A percentile compares a stretch with the other conserved stretches of the same genome.
These are phyloP conservation scores for Xylariaceae sp. DNA, from an alignment of 2,329 filamentous ascomycete species.

Conservation along the genomic window DNA sequence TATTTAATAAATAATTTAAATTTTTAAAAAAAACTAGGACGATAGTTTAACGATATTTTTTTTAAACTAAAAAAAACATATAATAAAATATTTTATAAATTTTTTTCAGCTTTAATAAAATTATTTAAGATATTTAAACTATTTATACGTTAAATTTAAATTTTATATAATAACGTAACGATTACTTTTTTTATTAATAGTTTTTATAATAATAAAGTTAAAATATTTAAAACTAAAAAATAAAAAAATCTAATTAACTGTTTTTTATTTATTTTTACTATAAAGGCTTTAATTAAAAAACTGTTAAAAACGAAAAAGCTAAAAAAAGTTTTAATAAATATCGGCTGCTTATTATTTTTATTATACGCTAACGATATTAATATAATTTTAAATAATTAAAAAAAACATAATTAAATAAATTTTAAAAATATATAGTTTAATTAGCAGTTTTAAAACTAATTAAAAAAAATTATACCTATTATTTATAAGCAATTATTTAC, in stretches of 20 bases:
- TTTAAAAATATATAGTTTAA: not conserved
- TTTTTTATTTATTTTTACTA: not conserved
- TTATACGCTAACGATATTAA: not conserved
- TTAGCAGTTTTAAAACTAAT: not conserved
- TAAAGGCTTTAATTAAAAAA: not conserved
- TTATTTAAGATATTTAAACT: not conserved
- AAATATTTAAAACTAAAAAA: not conserved
- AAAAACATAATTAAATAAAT: not conserved
- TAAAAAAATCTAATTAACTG: slow-evolving; percentile 1
- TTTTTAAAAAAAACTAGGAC: not conserved
- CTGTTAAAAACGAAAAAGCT: too few relatives aligned
- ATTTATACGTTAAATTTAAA: not conserved
- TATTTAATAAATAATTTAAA: slow-evolving; percentile 1
- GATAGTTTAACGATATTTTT: not conserved
- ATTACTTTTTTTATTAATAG: not conserved
- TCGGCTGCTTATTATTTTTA: too few relatives aligned
- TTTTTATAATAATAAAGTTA: not conserved
- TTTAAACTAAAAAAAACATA: not conserved
- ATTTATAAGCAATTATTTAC: not conserved
- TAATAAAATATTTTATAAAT: not conserved
- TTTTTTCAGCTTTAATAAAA: not conserved
- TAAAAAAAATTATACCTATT: slow-evolving; percentile 2
- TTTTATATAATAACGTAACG: not conserved
- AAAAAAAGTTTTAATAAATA: not conserved
- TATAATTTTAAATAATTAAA: not conserved